Evolutionary conservation across 2,329 filamentous ascomycete genomes (phyloP).

Genomic region (Botrytis galanthina): DNA sequence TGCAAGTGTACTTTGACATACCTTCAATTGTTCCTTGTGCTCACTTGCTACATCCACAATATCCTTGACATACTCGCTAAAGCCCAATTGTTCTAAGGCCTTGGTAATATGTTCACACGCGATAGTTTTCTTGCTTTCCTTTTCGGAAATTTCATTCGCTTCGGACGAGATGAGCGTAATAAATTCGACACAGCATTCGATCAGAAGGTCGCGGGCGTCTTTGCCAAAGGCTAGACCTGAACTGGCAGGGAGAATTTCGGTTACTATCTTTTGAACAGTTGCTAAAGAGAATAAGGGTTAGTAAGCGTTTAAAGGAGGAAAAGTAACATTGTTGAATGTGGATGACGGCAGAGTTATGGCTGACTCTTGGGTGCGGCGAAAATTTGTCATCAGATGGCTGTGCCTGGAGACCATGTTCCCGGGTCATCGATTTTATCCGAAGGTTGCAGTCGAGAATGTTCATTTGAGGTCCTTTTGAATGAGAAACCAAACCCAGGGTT

Average conservation of each 20-base stretch:
- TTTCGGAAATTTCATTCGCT: slow-evolving; percentile 97
- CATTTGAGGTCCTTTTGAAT: not conserved
- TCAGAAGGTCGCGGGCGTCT: slow-evolving; percentile 90
- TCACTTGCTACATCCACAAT: slow-evolving; percentile 84
- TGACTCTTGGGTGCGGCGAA: not conserved
- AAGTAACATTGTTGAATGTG: not conserved
- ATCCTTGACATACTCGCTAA: slow-evolving; percentile 85
- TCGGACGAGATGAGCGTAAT: slow-evolving; percentile 98
- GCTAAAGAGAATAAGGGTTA: slow-evolving; percentile 42
- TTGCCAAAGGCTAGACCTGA: slow-evolving; percentile 85
- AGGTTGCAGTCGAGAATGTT: not conserved
- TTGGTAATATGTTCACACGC: slow-evolving; percentile 97
- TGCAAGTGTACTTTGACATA: slow-evolving; percentile 43
- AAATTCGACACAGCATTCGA: slow-evolving; percentile 99
- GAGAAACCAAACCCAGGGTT: not conserved
- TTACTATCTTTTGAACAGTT: slow-evolving; percentile 82
- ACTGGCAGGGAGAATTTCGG: slow-evolving; percentile 80
- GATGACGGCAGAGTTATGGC: not conserved
- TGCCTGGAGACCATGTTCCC: not conserved
- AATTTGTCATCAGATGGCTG: not conserved
- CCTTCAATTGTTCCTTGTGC: slow-evolving; percentile 92
- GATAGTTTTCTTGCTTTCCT: slow-evolving; percentile 99
- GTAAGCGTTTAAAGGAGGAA: not conserved
- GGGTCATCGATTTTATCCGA: not conserved
- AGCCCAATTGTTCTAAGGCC: slow-evolving; percentile 87